Percentiles rank a stretch among this genome's conserved stretches.
phyloP scores from a whole-genome alignment of 1,284 basidiomycete genomes.

The Puccinia horiana region DNA sequence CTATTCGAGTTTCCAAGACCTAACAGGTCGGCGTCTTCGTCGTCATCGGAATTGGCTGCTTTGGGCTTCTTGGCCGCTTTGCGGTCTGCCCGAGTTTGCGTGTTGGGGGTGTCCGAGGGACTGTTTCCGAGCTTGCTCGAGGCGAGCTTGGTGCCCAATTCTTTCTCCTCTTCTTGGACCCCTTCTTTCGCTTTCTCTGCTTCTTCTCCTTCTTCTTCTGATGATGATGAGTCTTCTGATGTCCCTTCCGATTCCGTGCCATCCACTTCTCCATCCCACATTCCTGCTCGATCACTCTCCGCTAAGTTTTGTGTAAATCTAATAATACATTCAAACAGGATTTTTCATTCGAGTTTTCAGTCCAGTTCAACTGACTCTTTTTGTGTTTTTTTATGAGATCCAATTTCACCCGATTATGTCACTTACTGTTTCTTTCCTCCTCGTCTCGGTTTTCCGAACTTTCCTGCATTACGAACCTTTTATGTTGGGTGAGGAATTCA shows the following conservation, averaged over 20 bases:
- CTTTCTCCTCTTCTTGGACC: no score
- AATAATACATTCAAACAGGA: background rate
- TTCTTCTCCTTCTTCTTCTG: conserved; percentile 7
- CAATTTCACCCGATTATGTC: background rate
- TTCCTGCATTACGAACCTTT: conserved; percentile 46
- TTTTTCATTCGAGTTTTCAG: background rate
- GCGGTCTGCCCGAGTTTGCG: conserved; percentile 27
- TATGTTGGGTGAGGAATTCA: background rate
- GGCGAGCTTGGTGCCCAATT: conserved; percentile 11
- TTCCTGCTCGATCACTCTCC: conserved; percentile 1
- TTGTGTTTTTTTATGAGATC: background rate
- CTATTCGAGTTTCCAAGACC: conserved; percentile 58
- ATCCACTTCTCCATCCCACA: conserved; percentile 15
- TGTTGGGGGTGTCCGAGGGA: background rate
- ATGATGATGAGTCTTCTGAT: conserved; percentile 28
- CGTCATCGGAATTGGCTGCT: conserved; percentile 58
- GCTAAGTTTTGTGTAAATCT: conserved; percentile 19
- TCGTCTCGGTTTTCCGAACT: conserved; percentile 49
- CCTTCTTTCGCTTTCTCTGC: background rate
- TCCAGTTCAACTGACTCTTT: background rate
- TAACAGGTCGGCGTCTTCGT: conserved; percentile 65
- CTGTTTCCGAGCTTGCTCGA: background rate
- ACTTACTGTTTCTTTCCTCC: conserved; percentile 41
- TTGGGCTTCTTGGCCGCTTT: conserved; percentile 50
- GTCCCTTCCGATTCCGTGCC: background rate